Conservation (phyloP, 106 monocot genomes). For the Dendrobium huoshanense region DNA sequence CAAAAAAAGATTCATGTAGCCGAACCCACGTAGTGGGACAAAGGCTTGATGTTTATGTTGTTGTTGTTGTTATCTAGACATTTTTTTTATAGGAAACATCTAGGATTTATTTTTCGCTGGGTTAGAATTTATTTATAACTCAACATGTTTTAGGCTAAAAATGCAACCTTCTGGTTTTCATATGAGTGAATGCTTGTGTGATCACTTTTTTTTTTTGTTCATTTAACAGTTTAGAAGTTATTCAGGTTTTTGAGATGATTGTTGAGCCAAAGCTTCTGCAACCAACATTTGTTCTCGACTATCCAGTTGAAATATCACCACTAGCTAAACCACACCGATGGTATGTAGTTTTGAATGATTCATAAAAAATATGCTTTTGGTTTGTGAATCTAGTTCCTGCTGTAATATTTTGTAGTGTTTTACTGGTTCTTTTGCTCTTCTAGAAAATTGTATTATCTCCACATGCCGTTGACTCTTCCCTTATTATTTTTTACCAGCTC, state of each 20-base stretch:
- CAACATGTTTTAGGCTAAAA: background rate
- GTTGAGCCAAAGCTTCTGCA: constrained; percentile 89
- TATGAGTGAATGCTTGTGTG: background rate
- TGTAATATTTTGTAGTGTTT: background rate
- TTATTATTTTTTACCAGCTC: background rate
- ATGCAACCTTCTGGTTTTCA: background rate
- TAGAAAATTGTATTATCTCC: background rate
- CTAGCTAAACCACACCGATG: constrained; percentile 76
- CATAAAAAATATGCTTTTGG: background rate
- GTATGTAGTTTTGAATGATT: constrained; percentile 24
- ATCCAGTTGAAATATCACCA: constrained; percentile 85
- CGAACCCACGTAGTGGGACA: too few species aligned
- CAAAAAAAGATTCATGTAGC: too few species aligned
- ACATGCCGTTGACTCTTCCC: background rate
- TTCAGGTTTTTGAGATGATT: constrained; percentile 80
- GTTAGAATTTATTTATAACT: background rate
- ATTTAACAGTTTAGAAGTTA: constrained; percentile 3
- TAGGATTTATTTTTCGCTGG: background rate
- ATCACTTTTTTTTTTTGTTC: background rate
- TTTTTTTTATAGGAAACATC: background rate
- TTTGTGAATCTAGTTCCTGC: background rate
- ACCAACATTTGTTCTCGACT: constrained; percentile 97
- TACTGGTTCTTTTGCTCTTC: background rate
- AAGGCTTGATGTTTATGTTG: too few species aligned
- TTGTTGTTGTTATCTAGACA: background rate